Percentiles rank a stretch among this genome's conserved stretches.
Conservation (phyloP, 177 flowering plant species). For the Vitis hybrid region DNA sequence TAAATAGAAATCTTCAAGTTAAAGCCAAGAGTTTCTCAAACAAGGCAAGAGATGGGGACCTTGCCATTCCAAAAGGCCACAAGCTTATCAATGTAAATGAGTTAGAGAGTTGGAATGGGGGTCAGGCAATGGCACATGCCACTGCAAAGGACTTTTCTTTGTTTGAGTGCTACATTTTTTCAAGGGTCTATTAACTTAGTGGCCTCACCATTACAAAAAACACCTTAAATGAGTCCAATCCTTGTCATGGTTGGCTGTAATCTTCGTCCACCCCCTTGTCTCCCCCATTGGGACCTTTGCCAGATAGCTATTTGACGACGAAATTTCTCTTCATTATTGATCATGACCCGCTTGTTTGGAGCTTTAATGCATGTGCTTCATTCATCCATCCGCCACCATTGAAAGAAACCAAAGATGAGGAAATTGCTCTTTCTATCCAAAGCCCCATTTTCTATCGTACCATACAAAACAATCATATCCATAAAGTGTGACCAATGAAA, state of each 20-base stretch:
- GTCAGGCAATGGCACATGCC: conserved; percentile 12
- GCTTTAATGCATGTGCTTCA: neutral
- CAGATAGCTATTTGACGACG: conserved; percentile 2
- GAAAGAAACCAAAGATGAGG: neutral
- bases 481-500: neutral
- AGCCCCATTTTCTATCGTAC: neutral
- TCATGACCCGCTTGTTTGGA: neutral
- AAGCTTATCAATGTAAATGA: conserved; percentile 1
- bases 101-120: conserved; percentile 3
- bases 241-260: no score
- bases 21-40: conserved; percentile 6
- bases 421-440: neutral
- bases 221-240: no score
- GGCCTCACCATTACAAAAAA: neutral
- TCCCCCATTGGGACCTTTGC: neutral
- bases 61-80: conserved; percentile 12
- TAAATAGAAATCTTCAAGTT: neutral
- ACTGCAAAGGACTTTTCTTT: neutral
- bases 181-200: no score
- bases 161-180: neutral
- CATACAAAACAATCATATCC: neutral
- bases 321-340: neutral
- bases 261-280: no score
- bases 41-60: conserved; percentile 8
- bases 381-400: neutral